Conservation (phyloP, 2,329 filamentous ascomycete genomes). For the Trichoderma breve region DNA sequence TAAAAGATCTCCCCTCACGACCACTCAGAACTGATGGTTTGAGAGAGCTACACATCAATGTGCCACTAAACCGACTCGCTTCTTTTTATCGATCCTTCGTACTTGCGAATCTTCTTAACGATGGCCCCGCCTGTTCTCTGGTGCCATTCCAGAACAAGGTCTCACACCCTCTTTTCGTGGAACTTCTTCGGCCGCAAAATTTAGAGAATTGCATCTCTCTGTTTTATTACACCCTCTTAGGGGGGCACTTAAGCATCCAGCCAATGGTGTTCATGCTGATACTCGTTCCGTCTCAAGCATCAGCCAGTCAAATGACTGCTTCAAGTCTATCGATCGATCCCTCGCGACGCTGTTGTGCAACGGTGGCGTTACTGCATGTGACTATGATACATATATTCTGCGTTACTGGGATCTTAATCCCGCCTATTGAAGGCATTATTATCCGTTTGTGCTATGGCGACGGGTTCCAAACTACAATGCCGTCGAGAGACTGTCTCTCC, state of each 20-base stretch:
- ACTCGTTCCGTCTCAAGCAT: background rate
- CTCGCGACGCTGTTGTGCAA: background rate
- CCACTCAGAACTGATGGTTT: background rate
- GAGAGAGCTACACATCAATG: slow-evolving; percentile 3
- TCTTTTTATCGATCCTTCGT: background rate
- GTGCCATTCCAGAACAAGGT: slow-evolving; percentile 10
- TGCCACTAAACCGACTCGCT: slow-evolving; percentile 9
- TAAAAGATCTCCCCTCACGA: slow-evolving; percentile 5
- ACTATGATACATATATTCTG: background rate
- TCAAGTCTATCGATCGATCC: background rate
- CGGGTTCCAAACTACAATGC: background rate
- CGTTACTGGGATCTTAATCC: background rate
- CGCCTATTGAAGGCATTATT: background rate
- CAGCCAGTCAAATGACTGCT: slow-evolving; percentile 7
- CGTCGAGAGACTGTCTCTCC: background rate
- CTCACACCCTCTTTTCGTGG: background rate
- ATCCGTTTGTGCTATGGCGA: background rate
- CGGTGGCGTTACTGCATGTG: slow-evolving; percentile 8
- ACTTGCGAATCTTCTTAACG: background rate
- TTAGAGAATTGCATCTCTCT: background rate
- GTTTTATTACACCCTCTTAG: background rate
- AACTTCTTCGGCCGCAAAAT: slow-evolving; percentile 16
- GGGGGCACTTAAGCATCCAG: background rate
- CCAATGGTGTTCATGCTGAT: background rate
- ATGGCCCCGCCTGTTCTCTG: background rate